These are phyloP conservation scores for Funneliformis geosporum DNA, from an alignment of 192 early-diverging fungal genomes.

Conservation along the genomic window DNA sequence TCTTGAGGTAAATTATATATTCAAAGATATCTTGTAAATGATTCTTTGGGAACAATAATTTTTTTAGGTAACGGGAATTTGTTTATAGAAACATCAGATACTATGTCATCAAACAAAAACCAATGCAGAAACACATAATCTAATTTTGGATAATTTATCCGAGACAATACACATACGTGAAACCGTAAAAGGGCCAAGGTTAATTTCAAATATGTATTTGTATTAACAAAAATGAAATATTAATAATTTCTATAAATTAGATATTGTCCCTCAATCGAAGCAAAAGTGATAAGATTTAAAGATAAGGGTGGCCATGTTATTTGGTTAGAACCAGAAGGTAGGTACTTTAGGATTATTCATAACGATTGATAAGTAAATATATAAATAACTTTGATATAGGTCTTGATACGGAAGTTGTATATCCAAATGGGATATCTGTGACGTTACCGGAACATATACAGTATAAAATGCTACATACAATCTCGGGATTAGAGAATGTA, in stretches of 20 bases:
- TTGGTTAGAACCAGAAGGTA: conserved; percentile 82
- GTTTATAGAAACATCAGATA: conserved; percentile 58
- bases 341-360: conserved; percentile 35
- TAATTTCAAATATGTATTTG: background rate
- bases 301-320: conserved; percentile 67
- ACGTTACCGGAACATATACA: conserved; percentile 81
- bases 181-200: conserved; percentile 75
- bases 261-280: conserved; percentile 83
- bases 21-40: background rate
- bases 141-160: conserved; percentile 73
- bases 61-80: background rate
- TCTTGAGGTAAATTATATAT: conserved; percentile 42
- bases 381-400: conserved; percentile 32
- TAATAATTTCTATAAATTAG: conserved; percentile 29
- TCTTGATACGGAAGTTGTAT: conserved; percentile 68
- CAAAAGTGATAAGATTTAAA: conserved; percentile 75
- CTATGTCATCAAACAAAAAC: conserved; percentile 79
- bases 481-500: conserved; percentile 75
- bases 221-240: background rate
- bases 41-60: background rate
- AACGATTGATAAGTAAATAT: background rate
- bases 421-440: conserved; percentile 85
- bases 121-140: conserved; percentile 62
- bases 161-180: conserved; percentile 81
- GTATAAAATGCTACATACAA: conserved; percentile 65